phyloP scores from a whole-genome alignment of 805 yeast species.

The Wickerhamomyces bisporus region DNA sequence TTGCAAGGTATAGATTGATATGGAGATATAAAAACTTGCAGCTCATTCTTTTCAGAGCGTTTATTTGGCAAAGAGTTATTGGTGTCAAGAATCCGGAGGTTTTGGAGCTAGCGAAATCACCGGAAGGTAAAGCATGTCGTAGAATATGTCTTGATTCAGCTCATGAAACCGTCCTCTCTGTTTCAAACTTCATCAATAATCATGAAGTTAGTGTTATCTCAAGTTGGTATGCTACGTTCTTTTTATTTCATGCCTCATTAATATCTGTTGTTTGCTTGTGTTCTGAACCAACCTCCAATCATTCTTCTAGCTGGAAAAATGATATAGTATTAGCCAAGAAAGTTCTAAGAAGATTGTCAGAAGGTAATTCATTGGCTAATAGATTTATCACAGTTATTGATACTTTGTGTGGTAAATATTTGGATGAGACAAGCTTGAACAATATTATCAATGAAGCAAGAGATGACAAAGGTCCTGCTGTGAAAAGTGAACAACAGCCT shows the following conservation, averaged over 20 bases:
- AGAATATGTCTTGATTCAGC: constrained; percentile 47
- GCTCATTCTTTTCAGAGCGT: constrained; percentile 49
- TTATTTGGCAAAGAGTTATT: constrained; percentile 48
- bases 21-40: constrained; percentile 59
- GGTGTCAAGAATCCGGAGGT: constrained; percentile 31
- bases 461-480: background rate
- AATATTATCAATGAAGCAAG: constrained; percentile 1
- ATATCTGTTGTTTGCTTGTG: constrained; percentile 52
- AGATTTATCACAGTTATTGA: constrained; percentile 43
- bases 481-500: background rate
- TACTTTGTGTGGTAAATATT: constrained; percentile 30
- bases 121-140: constrained; percentile 45
- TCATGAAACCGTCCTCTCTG: constrained; percentile 46
- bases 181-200: constrained; percentile 33
- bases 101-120: constrained; percentile 29
- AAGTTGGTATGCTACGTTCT: constrained; percentile 62
- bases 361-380: constrained; percentile 40
- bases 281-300: constrained; percentile 43
- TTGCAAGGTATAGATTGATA: constrained; percentile 45
- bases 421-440: constrained; percentile 15
- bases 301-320: constrained; percentile 37
- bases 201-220: constrained; percentile 40
- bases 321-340: constrained; percentile 39
- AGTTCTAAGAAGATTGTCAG: constrained; percentile 32
- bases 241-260: constrained; percentile 56